Evolutionary conservation across 2,329 filamentous ascomycete species (phyloP).

Genomic region (Apiospora saccharicola): DNA sequence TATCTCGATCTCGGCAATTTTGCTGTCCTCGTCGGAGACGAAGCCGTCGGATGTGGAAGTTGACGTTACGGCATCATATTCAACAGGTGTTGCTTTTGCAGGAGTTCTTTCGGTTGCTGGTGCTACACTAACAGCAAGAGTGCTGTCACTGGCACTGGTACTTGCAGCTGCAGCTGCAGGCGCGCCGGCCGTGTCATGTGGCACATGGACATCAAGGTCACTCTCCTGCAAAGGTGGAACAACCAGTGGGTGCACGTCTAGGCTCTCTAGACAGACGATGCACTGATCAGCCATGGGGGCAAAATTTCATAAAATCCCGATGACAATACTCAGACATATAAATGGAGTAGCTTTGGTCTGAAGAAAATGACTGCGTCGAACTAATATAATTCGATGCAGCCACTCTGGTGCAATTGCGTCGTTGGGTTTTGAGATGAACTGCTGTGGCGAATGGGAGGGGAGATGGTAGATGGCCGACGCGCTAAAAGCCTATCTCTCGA

Average conservation of each 20-base stretch:
- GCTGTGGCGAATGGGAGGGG: slow-evolving; percentile 18
- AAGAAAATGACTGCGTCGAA: slow-evolving; percentile 19
- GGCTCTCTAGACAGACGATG: slow-evolving; percentile 73
- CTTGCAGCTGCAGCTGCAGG: slow-evolving; percentile 17
- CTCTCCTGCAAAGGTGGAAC: slow-evolving; percentile 20
- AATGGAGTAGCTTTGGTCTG: slow-evolving; percentile 33
- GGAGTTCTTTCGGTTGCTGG: slow-evolving; percentile 27
- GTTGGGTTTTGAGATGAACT: slow-evolving; percentile 11
- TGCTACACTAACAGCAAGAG: slow-evolving; percentile 27
- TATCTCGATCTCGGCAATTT: slow-evolving; percentile 69
- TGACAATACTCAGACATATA: slow-evolving; percentile 45
- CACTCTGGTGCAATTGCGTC: slow-evolving; percentile 18
- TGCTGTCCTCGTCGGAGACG: slow-evolving; percentile 44
- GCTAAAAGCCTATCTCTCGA: slow-evolving; percentile 17
- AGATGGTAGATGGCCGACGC: neutral
- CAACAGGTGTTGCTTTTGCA: slow-evolving; percentile 35
- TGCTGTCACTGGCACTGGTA: slow-evolving; percentile 28
- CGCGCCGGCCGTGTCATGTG: slow-evolving; percentile 21
- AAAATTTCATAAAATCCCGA: slow-evolving; percentile 41
- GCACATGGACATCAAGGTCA: slow-evolving; percentile 12
- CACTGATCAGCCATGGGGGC: slow-evolving; percentile 67
- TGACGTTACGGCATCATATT: slow-evolving; percentile 34
- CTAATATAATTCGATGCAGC: slow-evolving; percentile 43
- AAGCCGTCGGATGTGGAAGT: slow-evolving; percentile 29
- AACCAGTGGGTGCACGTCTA: slow-evolving; percentile 46